Percentiles rank a stretch among this genome's conserved stretches.
Evolutionary conservation across 108 stramenopile genomes (phyloP).

Genomic region (Schizochytrium sp.): DNA sequence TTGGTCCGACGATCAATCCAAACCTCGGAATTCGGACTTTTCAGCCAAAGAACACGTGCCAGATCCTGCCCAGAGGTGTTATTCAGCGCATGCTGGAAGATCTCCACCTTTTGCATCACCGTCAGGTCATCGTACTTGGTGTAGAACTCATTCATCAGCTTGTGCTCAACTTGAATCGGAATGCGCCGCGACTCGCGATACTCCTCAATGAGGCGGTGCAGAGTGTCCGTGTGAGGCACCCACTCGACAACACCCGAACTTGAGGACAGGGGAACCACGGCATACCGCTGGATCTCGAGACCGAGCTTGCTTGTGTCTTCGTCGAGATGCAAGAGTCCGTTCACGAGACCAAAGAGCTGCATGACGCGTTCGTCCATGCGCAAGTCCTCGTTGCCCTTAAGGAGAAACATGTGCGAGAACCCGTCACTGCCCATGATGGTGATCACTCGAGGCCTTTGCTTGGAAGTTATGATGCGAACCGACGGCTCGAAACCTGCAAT

Average conservation of each 20-base stretch:
- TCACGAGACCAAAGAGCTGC: conserved; percentile 97
- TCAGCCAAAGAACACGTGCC: conserved; percentile 87
- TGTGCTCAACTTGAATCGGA: conserved; percentile 82
- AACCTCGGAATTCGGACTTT: conserved; percentile 83
- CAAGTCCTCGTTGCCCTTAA: conserved; percentile 98
- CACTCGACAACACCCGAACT: conserved; percentile 93
- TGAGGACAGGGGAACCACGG: conserved; percentile 84
- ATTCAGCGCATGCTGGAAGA: conserved; percentile 77
- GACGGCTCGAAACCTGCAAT: conserved; percentile 68
- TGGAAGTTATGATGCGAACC: conserved; percentile 88
- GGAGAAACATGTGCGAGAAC: conserved; percentile 85
- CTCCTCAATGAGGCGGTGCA: conserved; percentile 86
- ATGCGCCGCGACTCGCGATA: conserved; percentile 80
- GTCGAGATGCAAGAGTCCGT: conserved; percentile 90
- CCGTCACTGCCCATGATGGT: conserved; percentile 86
- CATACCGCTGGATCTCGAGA: conserved; percentile 85
- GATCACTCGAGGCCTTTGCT: conserved; percentile 94
- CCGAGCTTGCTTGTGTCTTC: conserved; percentile 80
- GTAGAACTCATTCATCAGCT: conserved; percentile 76
- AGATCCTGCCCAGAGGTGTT: conserved; percentile 87
- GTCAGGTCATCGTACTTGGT: conserved; percentile 83
- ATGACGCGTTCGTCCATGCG: conserved; percentile 98
- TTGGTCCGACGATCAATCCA: conserved; percentile 93
- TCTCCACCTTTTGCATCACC: conserved; percentile 95
- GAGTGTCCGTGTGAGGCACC: conserved; percentile 95